These are phyloP conservation scores for Trichophyton mentagrophytes DNA, from an alignment of 2,329 filamentous ascomycete species.

Conservation along the genomic window DNA sequence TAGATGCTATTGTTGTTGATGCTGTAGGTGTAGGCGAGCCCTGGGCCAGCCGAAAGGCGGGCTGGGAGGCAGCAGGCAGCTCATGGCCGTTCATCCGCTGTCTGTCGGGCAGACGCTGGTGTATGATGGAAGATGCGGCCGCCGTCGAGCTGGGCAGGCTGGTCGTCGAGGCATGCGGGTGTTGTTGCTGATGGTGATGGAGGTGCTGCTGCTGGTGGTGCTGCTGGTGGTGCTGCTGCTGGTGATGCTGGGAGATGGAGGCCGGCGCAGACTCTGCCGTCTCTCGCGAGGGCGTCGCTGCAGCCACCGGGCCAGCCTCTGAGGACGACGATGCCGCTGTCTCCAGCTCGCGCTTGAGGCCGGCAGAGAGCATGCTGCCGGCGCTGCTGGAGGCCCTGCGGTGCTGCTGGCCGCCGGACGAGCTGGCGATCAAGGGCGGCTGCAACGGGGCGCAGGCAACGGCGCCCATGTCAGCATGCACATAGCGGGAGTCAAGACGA, in stretches of 20 bases:
- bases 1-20: background rate
- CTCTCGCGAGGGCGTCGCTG: background rate
- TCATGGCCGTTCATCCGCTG: background rate
- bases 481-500: background rate
- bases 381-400: constrained; percentile 20
- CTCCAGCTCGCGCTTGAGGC: background rate
- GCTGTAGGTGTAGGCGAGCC: background rate
- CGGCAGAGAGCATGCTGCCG: constrained; percentile 13
- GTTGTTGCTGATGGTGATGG: background rate
- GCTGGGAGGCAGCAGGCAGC: background rate
- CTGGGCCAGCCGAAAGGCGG: background rate
- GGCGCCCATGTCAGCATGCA: constrained; percentile 44
- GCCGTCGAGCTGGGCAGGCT: background rate
- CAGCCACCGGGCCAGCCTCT: background rate
- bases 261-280: background rate
- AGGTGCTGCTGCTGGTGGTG: background rate
- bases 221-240: background rate
- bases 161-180: background rate
- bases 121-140: background rate
- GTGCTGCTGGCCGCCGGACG: background rate
- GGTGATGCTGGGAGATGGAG: background rate
- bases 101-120: background rate
- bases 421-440: constrained; percentile 51
- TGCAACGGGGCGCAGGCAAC: constrained; percentile 33
- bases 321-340: background rate